Evolutionary conservation across 1,284 basidiomycete genomes (phyloP).

Genomic region (Phlebopus sp.): DNA sequence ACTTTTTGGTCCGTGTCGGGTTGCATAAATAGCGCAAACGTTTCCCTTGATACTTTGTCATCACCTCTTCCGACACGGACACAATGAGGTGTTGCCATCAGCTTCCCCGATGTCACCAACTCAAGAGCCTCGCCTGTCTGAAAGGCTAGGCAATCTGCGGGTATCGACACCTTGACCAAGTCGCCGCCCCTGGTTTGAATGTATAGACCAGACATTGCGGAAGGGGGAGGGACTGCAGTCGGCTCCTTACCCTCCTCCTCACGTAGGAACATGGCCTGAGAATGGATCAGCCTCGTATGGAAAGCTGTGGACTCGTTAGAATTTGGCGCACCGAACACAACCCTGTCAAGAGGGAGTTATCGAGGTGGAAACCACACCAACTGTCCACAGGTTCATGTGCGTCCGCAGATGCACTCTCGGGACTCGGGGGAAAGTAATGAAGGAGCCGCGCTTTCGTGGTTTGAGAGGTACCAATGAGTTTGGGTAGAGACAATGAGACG

Average conservation of each 20-base stretch:
- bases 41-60: conserved; percentile 71
- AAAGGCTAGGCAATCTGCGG: conserved; percentile 79
- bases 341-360: conserved; percentile 87
- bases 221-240: conserved; percentile 60
- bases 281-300: background rate
- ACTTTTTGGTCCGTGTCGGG: conserved; percentile 80
- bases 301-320: background rate
- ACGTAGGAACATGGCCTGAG: conserved; percentile 78
- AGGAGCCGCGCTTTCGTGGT: conserved; percentile 84
- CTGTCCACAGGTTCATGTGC: conserved; percentile 71
- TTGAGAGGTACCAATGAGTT: conserved; percentile 62
- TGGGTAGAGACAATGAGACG: conserved; percentile 58
- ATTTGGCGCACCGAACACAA: conserved; percentile 68
- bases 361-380: conserved; percentile 81
- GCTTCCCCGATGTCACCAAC: conserved; percentile 71
- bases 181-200: conserved; percentile 80
- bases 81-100: conserved; percentile 89
- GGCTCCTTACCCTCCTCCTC: conserved; percentile 41
- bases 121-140: conserved; percentile 93
- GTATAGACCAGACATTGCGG: conserved; percentile 78
- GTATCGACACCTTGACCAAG: conserved; percentile 80
- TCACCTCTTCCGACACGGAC: conserved; percentile 65
- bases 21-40: conserved; percentile 90
- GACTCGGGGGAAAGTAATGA: conserved; percentile 82
- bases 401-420: conserved; percentile 33